phyloP scores from a whole-genome alignment of 441 rosid species.

The Raphanus hybrid region DNA sequence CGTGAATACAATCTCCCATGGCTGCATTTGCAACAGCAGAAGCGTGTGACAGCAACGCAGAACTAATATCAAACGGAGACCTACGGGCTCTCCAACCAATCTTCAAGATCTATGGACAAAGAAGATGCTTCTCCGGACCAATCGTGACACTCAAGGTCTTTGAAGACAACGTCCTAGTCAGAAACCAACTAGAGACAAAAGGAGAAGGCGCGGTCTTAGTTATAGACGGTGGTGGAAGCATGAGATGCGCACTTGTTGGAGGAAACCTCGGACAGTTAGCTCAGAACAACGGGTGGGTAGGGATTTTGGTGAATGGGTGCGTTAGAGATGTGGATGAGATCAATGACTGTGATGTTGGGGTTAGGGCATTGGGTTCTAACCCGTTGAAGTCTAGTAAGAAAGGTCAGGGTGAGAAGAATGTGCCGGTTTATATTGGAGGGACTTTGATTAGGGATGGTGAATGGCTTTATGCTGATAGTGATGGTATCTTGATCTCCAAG shows the following conservation, averaged over 20 bases:
- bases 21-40: conserved; percentile 74
- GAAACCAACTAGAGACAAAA: conserved; percentile 67
- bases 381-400: conserved; percentile 78
- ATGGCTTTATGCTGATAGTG: conserved; percentile 87
- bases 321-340: conserved; percentile 88
- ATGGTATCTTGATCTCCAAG: conserved; percentile 76
- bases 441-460: conserved; percentile 69
- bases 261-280: conserved; percentile 77
- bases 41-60: conserved; percentile 75
- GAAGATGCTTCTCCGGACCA: conserved; percentile 70
- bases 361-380: conserved; percentile 76
- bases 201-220: conserved; percentile 86
- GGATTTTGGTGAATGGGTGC: conserved; percentile 78
- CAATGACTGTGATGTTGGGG: conserved; percentile 73
- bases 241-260: conserved; percentile 80
- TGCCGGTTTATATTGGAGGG: conserved; percentile 61
- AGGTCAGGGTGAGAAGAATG: conserved; percentile 77
- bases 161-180: conserved; percentile 81
- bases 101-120: conserved; percentile 77
- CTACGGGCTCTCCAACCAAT: conserved; percentile 67
- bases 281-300: conserved; percentile 80
- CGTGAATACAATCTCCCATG: conserved; percentile 40
- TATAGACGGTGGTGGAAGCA: conserved; percentile 88
- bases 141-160: conserved; percentile 74
- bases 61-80: conserved; percentile 63